Evolutionary conservation across 176 grass and related monocot species (phyloP), one percentile per base, ranked within the genome.

Genomic region (Cenchrus fungigraminus): DNA sequence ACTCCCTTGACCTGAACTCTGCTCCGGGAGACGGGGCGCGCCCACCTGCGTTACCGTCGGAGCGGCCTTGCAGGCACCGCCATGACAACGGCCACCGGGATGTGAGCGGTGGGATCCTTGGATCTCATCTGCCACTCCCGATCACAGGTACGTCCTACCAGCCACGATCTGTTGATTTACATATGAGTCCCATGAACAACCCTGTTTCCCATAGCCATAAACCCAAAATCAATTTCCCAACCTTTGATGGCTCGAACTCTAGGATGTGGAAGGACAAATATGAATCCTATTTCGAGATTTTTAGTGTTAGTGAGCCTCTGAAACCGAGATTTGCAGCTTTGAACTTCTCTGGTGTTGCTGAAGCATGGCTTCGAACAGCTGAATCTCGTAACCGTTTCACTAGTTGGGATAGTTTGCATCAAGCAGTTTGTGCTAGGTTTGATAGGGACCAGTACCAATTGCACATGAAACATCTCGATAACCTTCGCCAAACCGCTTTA

Each of bases 281-380:
- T 1, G 65, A 68, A 1, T 8, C 42, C 6, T 68, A 42, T 8
- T 68, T 68, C 1, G 65, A 68, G 6, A 14, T 68, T 0, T 68
- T 17, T 9, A 1, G 15, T 3, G 34, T 68, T 0, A 8, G 7
- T 16, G 32, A 15, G 0, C 0, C 14, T 0, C 6, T 67, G 13
- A 67, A 43, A 34, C 17, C 32, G 0, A 0, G 32, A 3, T 68
- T 68, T 2, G 28, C 28, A 0, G 4, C 4, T 0, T 1, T 65
- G 1, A 32, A 32, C 1, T 65, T 65, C 1, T 2, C 2, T 0
- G 6, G 65, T 0, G 0, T 0, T 1, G 65, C 32, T 0, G 1
- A 13, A 1, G 8, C 65, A 0, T 68, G 32, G 65, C 1, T 68
- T 0, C 65, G 42, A 0, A 68, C 15, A 0, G 0, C 19, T 0